phyloP scores from a whole-genome alignment of 2,329 filamentous ascomycete species.

The Salinomyces thailandicus region DNA sequence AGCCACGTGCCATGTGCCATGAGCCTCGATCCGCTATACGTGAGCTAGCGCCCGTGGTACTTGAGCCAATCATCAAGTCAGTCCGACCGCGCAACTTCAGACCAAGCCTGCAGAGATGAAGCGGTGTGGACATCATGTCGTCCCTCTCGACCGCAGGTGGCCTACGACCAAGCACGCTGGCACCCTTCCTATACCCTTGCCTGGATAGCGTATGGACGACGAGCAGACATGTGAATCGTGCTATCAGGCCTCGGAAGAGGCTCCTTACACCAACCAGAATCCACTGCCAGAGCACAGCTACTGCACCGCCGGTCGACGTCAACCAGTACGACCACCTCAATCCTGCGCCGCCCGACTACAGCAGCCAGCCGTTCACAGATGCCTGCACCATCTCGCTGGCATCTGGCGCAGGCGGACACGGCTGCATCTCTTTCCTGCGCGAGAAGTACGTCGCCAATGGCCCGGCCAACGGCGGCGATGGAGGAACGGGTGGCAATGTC shows the following conservation, averaged over 20 bases:
- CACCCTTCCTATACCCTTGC: slow-evolving; percentile 38
- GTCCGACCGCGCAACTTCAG: too few relatives aligned
- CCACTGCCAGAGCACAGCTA: slow-evolving; percentile 2
- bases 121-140: too few relatives aligned
- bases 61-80: too few relatives aligned
- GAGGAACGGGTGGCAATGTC: slow-evolving; percentile 79
- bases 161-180: slow-evolving; percentile 28
- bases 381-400: slow-evolving; percentile 67
- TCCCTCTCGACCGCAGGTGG: not conserved
- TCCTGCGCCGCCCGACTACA: slow-evolving; percentile 74
- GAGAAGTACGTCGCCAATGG: slow-evolving; percentile 85
- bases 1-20: too few relatives aligned
- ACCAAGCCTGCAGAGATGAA: too few relatives aligned
- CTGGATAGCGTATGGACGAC: slow-evolving; percentile 19
- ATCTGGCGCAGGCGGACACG: slow-evolving; percentile 75
- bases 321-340: slow-evolving; percentile 50
- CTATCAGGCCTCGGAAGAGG: slow-evolving; percentile 14
- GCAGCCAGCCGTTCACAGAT: slow-evolving; percentile 74
- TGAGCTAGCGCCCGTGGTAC: too few relatives aligned
- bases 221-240: slow-evolving; percentile 10
- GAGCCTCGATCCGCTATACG: too few relatives aligned
- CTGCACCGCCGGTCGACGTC: slow-evolving; percentile 11
- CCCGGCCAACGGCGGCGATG: slow-evolving; percentile 88
- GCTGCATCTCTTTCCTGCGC: slow-evolving; percentile 86
- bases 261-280: not conserved